Evolutionary conservation across 2,329 filamentous ascomycete genomes (phyloP).

Genomic region (Chaetothyriales sp.): DNA sequence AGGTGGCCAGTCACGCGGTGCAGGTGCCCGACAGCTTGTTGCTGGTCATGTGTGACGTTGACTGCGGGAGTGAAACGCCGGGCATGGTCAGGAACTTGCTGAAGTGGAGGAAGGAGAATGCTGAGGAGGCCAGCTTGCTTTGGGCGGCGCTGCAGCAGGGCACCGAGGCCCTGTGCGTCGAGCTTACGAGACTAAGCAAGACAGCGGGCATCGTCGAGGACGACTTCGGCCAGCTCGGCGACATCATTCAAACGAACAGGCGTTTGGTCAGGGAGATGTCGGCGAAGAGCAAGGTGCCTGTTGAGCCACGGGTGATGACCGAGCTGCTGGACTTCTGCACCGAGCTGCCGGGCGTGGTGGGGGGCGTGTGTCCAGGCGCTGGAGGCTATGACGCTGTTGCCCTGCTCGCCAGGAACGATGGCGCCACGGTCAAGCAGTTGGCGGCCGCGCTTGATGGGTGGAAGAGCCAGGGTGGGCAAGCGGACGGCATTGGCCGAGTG

Average conservation of each 20-base stretch:
- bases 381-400: slow-evolving; percentile 87
- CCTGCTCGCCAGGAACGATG: slow-evolving; percentile 62
- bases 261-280: slow-evolving; percentile 65
- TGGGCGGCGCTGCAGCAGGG: slow-evolving; percentile 62
- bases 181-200: slow-evolving; percentile 39
- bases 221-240: slow-evolving; percentile 40
- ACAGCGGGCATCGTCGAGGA: slow-evolving; percentile 31
- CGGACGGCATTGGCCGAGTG: slow-evolving; percentile 31
- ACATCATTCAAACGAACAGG: slow-evolving; percentile 39
- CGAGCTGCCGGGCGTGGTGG: slow-evolving; percentile 63
- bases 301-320: slow-evolving; percentile 80
- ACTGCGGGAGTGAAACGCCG: slow-evolving; percentile 84
- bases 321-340: slow-evolving; percentile 64
- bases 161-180: slow-evolving; percentile 57
- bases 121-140: slow-evolving; percentile 50
- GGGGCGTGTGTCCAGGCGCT: slow-evolving; percentile 84
- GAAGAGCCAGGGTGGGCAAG: slow-evolving; percentile 33
- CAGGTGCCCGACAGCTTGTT: slow-evolving; percentile 59
- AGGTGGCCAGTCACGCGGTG: slow-evolving; percentile 56
- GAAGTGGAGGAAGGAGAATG: slow-evolving; percentile 58
- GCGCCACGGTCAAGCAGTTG: slow-evolving; percentile 47
- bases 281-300: slow-evolving; percentile 58
- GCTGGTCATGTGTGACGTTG: slow-evolving; percentile 88
- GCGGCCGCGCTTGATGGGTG: slow-evolving; percentile 52
- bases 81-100: slow-evolving; percentile 91